A percentile compares a stretch with the other conserved stretches of the same genome.
Evolutionary conservation across 305 asterid species (phyloP).

Genomic region (Fraxinus velutina): DNA sequence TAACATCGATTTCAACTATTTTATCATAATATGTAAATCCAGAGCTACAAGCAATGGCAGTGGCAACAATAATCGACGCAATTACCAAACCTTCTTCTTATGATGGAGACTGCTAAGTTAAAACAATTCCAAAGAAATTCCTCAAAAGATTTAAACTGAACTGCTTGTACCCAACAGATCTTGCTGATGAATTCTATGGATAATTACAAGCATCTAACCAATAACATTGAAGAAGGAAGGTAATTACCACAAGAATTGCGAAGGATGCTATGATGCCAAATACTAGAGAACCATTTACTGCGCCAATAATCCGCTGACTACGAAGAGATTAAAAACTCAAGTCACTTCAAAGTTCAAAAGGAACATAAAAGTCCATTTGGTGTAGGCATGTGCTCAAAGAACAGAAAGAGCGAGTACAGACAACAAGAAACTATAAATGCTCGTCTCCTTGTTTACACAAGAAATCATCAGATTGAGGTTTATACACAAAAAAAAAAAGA

Average conservation of each 20-base stretch:
- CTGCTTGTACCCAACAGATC: not conserved
- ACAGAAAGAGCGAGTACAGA: not conserved
- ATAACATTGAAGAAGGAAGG: slow-evolving; percentile 12
- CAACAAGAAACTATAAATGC: not conserved
- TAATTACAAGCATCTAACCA: not conserved
- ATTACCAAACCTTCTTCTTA: not conserved
- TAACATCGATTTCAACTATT: not conserved
- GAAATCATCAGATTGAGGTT: not conserved
- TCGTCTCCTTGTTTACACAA: not conserved
- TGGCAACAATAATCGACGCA: not conserved
- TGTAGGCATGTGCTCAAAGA: not conserved
- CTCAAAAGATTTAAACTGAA: not conserved
- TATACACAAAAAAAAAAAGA: not conserved
- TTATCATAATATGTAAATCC: not conserved
- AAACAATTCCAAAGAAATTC: not conserved
- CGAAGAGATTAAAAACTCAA: slow-evolving; percentile 26
- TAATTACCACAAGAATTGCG: slow-evolving; percentile 77
- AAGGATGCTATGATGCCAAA: slow-evolving; percentile 65
- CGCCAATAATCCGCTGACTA: slow-evolving; percentile 81
- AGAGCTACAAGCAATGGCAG: not conserved
- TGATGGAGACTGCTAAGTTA: not conserved
- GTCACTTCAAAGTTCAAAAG: slow-evolving; percentile 15
- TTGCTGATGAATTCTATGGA: not conserved
- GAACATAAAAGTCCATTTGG: not conserved
- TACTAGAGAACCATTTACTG: slow-evolving; percentile 75